Evolutionary conservation across 163 green algal species (phyloP).

Genomic region (Scenedesmus sp.): DNA sequence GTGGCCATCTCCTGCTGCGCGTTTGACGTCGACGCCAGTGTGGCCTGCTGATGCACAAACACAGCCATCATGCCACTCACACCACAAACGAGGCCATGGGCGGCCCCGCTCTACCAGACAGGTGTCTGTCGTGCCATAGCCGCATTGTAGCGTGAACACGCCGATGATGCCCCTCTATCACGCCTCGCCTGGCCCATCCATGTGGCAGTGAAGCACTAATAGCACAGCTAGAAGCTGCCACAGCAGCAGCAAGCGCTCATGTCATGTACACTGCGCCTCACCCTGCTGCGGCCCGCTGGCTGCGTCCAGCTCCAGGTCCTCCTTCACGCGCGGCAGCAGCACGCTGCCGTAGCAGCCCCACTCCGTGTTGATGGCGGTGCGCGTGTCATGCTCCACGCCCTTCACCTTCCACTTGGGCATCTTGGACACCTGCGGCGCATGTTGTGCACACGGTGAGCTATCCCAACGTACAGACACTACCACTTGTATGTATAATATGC

Average conservation of each 20-base stretch:
- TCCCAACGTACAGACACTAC: no score
- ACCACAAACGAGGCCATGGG: no score
- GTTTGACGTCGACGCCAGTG: no score
- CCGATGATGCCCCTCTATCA: no score
- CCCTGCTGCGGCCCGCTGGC: slow-evolving; percentile 58
- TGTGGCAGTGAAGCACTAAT: no score
- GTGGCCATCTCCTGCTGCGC: no score
- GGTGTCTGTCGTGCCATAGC: not conserved
- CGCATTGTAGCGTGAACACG: not conserved
- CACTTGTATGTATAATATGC: no score
- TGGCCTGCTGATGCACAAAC: no score
- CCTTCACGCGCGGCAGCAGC: slow-evolving; percentile 71
- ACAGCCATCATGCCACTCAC: no score
- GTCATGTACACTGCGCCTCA: not conserved
- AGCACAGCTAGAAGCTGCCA: no score
- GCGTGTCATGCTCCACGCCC: slow-evolving; percentile 38
- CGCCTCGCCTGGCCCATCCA: no score
- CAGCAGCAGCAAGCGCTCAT: slow-evolving; percentile 53
- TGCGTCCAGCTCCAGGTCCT: slow-evolving; percentile 82
- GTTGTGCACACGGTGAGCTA: not conserved
- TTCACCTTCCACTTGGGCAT: slow-evolving; percentile 65
- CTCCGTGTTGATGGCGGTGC: slow-evolving; percentile 84
- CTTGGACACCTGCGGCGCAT: slow-evolving; percentile 24
- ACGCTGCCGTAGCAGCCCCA: slow-evolving; percentile 80
- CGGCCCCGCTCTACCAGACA: not conserved